These are phyloP conservation scores for Hordeum vulgare DNA, from an alignment of 176 grass and related monocot species.

Conservation along the genomic window DNA sequence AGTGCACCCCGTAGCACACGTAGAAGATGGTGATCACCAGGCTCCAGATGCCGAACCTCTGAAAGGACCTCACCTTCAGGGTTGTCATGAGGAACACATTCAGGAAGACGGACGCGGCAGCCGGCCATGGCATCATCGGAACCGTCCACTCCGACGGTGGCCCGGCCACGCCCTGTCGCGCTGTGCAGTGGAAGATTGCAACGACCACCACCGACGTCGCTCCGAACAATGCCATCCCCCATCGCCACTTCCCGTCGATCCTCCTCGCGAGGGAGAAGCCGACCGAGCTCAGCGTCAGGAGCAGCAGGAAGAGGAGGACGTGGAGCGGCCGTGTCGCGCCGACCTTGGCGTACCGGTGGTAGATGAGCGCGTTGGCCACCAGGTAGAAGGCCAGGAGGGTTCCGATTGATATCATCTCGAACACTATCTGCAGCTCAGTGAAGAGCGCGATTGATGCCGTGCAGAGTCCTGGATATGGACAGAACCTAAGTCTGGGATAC, in stretches of 20 bases:
- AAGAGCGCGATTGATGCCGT: conserved; percentile 78
- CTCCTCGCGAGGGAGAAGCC: conserved; percentile 65
- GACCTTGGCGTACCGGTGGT: conserved; percentile 60
- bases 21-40: conserved; percentile 50
- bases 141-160: conserved; percentile 48
- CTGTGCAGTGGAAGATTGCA: conserved; percentile 38
- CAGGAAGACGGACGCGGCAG: conserved; percentile 74
- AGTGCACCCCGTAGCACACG: conserved; percentile 74
- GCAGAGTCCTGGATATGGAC: conserved; percentile 42
- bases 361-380: conserved; percentile 84
- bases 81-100: conserved; percentile 86
- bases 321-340: conserved; percentile 27
- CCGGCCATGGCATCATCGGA: conserved; percentile 95
- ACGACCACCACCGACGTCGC: conserved; percentile 7
- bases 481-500: not conserved
- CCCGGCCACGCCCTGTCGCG: conserved; percentile 23
- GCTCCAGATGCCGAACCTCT: conserved; percentile 71
- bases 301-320: conserved; percentile 62
- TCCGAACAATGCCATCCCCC: conserved; percentile 36
- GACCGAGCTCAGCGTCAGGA: conserved; percentile 51
- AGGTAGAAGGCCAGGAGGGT: conserved; percentile 94
- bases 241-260: conserved; percentile 26
- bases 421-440: conserved; percentile 81
- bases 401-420: conserved; percentile 85
- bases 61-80: conserved; percentile 60